Base-by-base conservation (phyloP, 2,329 filamentous ascomycete genomes). In the Xylaria sp. region DNA sequence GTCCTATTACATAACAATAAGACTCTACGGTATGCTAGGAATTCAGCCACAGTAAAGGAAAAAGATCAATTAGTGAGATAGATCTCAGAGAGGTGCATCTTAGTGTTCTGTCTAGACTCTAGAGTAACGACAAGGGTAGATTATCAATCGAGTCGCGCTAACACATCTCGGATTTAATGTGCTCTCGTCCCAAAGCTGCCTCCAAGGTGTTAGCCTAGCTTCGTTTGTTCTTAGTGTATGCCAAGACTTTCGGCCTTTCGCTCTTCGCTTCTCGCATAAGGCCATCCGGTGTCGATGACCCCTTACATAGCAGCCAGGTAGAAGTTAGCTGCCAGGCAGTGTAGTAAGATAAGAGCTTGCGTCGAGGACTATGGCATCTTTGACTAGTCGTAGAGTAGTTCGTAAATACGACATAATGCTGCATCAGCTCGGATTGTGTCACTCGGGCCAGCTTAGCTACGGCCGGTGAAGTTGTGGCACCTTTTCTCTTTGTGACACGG, bases 191-290 rank as follows among this genome's bases (percentile, higher is more conserved):
- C 32, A 6, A 34, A 34, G 32, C 32, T 9, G 32, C 32, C 9
- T 7, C 32, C 32, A 41, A 25, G 3, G 23, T 25, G 10, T 1
- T 44, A 23, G 20, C 4, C 52, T 55, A 46, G 23, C 20, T 20
- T 32, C 23, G n/a, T 28, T n/a, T 32, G 23, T n/a, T 58, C n/a
- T 9, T 28, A 50, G n/a, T 25, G 50, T 12, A 39, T n/a, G 62
- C 62, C 62, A 64, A 64, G 61, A 34, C 52, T 39, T 39, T 64
- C 52, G 62, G 52, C 62, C 46, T 55, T 46, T 37, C 18, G 25
- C 52, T 37, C 15, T 64, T 56, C 62, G 62, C 62, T 20, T 20
- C 44, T 63, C 51, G 61, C 62, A 41, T 56, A 64, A 51, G 1
- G 8, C 32, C 32, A 56, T 3, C 39, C 56, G 25, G 12, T 46